Evolutionary conservation across 2,329 filamentous ascomycete species (phyloP).

Genomic region (Fonsecaea erecta): DNA sequence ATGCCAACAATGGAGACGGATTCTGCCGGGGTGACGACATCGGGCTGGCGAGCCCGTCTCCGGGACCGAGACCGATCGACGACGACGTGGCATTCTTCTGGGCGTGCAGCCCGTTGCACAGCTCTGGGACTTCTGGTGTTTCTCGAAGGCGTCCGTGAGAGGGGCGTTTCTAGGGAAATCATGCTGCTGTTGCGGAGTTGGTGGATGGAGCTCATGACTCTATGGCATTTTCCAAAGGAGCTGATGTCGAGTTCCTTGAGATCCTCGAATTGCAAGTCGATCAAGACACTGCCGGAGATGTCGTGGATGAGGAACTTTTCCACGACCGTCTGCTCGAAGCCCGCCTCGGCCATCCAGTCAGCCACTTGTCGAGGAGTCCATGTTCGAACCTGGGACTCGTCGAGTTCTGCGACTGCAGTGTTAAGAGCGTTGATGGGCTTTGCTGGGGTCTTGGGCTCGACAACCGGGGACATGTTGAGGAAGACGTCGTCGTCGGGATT

Average conservation of each 20-base stretch:
- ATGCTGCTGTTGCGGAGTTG: conserved; percentile 50
- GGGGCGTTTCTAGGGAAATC: conserved; percentile 29
- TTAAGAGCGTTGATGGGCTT: conserved; percentile 36
- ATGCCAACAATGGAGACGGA: conserved; percentile 91
- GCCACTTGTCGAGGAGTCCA: conserved; percentile 44
- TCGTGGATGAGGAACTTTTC: conserved; percentile 90
- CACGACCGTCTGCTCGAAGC: conserved; percentile 75
- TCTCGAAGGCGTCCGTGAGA: conserved; percentile 30
- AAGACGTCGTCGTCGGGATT: conserved; percentile 31
- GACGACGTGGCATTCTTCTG: conserved; percentile 33
- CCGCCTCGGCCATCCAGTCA: conserved; percentile 82
- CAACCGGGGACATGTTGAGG: conserved; percentile 30
- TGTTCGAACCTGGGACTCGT: conserved; percentile 40
- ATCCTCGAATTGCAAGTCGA: conserved; percentile 89
- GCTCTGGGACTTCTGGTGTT: conserved; percentile 26
- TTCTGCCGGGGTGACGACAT: conserved; percentile 72
- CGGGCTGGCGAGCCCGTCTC: conserved; percentile 38
- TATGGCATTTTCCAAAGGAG: conserved; percentile 67
- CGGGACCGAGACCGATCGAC: conserved; percentile 35
- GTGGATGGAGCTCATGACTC: conserved; percentile 64
- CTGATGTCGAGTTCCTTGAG: conserved; percentile 66
- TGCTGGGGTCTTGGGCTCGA: conserved; percentile 15
- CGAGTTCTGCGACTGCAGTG: conserved; percentile 40
- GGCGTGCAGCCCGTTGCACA: conserved; percentile 31
- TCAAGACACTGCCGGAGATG: conserved; percentile 83